Evolutionary conservation across 768 basidiomycete genomes (phyloP).

Genomic region (Symmetrospora coprosmae): DNA sequence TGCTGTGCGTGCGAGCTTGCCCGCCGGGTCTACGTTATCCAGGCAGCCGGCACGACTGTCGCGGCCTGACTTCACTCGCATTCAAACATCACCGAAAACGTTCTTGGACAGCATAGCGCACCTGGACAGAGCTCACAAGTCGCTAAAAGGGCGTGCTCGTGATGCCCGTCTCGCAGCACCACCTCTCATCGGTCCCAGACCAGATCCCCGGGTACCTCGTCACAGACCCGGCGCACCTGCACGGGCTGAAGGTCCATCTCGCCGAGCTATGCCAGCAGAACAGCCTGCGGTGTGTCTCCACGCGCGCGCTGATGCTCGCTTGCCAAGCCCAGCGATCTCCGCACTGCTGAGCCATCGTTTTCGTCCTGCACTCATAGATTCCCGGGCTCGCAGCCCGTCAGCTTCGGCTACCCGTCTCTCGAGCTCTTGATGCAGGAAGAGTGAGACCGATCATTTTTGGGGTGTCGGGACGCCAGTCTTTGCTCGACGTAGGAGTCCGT

Average conservation of each 20-base stretch:
- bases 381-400: slow-evolving; percentile 90
- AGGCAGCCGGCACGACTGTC: too few relatives aligned
- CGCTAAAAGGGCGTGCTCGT: too few relatives aligned
- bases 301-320: background rate
- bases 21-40: too few relatives aligned
- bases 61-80: too few relatives aligned
- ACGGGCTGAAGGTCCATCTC: slow-evolving; percentile 26
- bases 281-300: background rate
- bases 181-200: slow-evolving; percentile 24
- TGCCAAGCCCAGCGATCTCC: background rate
- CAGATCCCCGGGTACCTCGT: slow-evolving; percentile 29
- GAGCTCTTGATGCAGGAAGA: slow-evolving; percentile 66
- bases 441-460: slow-evolving; percentile 42
- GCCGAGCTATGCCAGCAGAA: slow-evolving; percentile 24
- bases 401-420: slow-evolving; percentile 59
- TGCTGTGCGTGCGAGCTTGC: too few relatives aligned
- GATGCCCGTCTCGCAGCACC: background rate
- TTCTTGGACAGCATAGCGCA: too few relatives aligned
- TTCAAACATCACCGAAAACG: too few relatives aligned
- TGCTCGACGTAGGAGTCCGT: background rate
- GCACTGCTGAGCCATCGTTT: background rate
- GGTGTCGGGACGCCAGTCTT: too few relatives aligned
- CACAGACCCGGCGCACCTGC: slow-evolving; percentile 22
- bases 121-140: too few relatives aligned
- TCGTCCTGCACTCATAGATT: slow-evolving; percentile 49